Evolutionary conservation across 163 green algal species (phyloP).

Genomic region (Smithsoniella earleae): DNA sequence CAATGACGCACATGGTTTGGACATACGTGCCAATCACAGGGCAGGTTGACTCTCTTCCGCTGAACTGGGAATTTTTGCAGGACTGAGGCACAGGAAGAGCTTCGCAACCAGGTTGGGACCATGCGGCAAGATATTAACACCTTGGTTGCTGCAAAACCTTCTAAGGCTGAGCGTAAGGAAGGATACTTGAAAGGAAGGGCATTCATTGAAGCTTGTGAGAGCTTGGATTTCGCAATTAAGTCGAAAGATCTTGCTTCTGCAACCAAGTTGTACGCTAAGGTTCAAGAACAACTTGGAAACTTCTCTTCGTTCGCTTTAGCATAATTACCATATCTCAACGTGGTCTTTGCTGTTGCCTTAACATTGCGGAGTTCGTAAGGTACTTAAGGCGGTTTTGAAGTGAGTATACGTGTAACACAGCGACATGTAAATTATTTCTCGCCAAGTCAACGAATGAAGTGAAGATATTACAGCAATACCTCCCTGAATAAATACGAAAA

Average conservation of each 20-base stretch:
- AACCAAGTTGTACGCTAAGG: background rate
- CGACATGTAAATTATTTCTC: too few species aligned
- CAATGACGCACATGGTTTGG: background rate
- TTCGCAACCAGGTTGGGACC: slow-evolving; percentile 73
- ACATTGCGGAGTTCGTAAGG: too few species aligned
- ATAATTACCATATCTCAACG: too few species aligned
- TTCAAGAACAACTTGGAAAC: background rate
- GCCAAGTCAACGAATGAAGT: too few species aligned
- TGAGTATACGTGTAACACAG: too few species aligned
- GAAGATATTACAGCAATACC: too few species aligned
- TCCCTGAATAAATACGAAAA: too few species aligned
- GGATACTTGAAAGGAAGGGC: slow-evolving; percentile 55
- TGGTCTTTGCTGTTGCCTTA: too few species aligned
- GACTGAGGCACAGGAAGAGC: slow-evolving; percentile 72
- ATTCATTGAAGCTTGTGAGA: slow-evolving; percentile 48
- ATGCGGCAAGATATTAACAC: slow-evolving; percentile 78
- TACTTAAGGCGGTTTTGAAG: too few species aligned
- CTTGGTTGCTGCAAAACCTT: slow-evolving; percentile 44
- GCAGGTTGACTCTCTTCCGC: too few species aligned
- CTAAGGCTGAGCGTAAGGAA: slow-evolving; percentile 69
- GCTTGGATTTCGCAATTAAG: slow-evolving; percentile 6
- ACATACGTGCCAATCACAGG: too few species aligned
- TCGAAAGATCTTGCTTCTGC: slow-evolving; percentile 1
- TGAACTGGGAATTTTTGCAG: slow-evolving; percentile 38
- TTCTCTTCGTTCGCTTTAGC: slow-evolving; percentile 10